Conservation (phyloP, 148 eudicot species). For the Talinum fruticosum region DNA sequence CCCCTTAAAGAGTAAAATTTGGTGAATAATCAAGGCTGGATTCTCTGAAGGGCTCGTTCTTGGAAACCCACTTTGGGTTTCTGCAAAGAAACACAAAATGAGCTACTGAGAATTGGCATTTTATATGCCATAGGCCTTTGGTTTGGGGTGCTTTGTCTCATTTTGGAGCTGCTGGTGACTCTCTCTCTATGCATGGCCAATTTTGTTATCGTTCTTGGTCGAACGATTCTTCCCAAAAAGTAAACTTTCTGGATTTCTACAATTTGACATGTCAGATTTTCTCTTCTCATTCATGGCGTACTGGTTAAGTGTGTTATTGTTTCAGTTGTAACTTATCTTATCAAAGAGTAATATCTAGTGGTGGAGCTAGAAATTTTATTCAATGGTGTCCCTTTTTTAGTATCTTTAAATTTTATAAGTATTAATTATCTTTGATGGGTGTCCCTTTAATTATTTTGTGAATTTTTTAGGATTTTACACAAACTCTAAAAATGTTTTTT, state of each 20-base stretch:
- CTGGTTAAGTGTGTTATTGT: background rate
- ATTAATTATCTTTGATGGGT: no score
- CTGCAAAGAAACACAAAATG: conserved; percentile 5
- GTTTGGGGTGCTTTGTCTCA: conserved; percentile 7
- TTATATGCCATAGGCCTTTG: conserved; percentile 12
- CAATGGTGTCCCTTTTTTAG: no score
- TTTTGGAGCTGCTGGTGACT: background rate
- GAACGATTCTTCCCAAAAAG: background rate
- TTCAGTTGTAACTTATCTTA: background rate
- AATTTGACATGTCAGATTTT: background rate
- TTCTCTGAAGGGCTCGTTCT: conserved; percentile 7
- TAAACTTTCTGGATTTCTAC: background rate
- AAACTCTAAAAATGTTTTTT: no score
- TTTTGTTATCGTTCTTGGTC: background rate
- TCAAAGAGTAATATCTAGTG: no score
- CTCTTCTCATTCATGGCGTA: background rate
- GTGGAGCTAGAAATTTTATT: no score
- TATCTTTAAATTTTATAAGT: no score
- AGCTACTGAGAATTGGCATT: conserved; percentile 7
- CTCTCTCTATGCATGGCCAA: background rate
- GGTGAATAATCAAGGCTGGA: conserved; percentile 8
- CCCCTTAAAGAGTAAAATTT: background rate
- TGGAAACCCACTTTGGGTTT: background rate
- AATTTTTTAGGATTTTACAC: no score
- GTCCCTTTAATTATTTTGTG: no score